phyloP scores from a whole-genome alignment of 139 green algal species.

The Volvox reticuliferus region DNA sequence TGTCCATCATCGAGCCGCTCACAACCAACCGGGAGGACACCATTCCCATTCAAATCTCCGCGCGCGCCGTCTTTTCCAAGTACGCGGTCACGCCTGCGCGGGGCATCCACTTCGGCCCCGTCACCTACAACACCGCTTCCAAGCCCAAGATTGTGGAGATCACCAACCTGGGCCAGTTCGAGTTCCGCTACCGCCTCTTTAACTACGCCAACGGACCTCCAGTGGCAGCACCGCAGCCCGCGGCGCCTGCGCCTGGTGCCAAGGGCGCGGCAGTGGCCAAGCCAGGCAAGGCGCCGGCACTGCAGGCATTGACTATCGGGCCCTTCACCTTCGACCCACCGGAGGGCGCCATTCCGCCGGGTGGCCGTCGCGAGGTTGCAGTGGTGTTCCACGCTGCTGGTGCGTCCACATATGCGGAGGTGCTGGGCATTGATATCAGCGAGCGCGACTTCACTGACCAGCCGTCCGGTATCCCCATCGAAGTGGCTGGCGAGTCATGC shows the following conservation, averaged over 20 bases:
- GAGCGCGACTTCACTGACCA: conserved; percentile 72
- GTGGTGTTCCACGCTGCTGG: conserved; percentile 71
- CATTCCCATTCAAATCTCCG: conserved; percentile 54
- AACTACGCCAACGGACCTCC: conserved; percentile 41
- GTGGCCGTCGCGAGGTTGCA: conserved; percentile 61
- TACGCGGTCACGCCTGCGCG: conserved; percentile 81
- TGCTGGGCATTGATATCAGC: conserved; percentile 70
- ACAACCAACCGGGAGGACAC: conserved; percentile 64
- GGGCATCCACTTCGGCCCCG: conserved; percentile 85
- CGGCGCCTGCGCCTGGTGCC: background rate
- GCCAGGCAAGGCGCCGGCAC: conserved; percentile 30
- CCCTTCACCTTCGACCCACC: conserved; percentile 75
- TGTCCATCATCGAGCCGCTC: conserved; percentile 82
- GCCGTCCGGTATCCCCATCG: conserved; percentile 76
- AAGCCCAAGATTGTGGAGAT: conserved; percentile 82
- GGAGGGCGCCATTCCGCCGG: conserved; percentile 64
- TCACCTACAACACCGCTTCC: conserved; percentile 78
- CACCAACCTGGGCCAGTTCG: conserved; percentile 80
- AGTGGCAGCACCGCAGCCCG: background rate
- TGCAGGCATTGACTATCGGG: conserved; percentile 57
- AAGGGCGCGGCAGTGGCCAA: background rate
- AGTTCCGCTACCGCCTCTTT: conserved; percentile 72
- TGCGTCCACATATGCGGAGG: conserved; percentile 33
- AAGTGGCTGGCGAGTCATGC: conserved; percentile 81
- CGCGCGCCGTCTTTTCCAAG: conserved; percentile 78